phyloP scores from a whole-genome alignment of 345 rosid species.

The Carallia brachiata region DNA sequence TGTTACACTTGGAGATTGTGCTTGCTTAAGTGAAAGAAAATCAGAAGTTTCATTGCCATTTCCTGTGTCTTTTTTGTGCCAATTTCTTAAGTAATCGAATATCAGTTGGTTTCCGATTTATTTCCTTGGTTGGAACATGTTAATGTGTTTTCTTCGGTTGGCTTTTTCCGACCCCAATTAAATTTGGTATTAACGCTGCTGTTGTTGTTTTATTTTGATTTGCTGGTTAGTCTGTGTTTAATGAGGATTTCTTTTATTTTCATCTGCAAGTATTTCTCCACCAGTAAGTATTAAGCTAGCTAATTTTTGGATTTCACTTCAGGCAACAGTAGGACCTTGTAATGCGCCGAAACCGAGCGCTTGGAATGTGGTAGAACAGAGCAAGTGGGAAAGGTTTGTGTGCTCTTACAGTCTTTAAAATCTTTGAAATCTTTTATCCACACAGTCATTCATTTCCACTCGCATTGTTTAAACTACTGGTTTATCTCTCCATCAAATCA shows the following conservation, averaged over 20 bases:
- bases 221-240: neutral
- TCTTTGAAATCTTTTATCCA: neutral
- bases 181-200: too few species aligned
- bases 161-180: too few species aligned
- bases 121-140: neutral
- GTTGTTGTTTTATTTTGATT: neutral
- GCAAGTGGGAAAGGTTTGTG: conserved; percentile 95
- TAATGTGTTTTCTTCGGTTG: neutral
- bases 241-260: conserved; percentile 4
- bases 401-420: neutral
- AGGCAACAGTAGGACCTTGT: conserved; percentile 96
- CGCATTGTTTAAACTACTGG: neutral
- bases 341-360: conserved; percentile 80
- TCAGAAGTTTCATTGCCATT: too few species aligned
- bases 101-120: neutral
- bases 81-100: neutral
- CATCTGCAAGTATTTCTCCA: conserved; percentile 8
- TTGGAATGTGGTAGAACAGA: conserved; percentile 93
- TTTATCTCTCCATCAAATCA: too few species aligned
- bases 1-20: too few species aligned
- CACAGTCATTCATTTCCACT: neutral
- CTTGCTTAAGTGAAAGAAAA: too few species aligned
- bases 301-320: conserved; percentile 37
- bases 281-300: conserved; percentile 4
- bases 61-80: too few species aligned